Evolutionary conservation across 257 asterid species (phyloP).

Genomic region (Solanum etuberosum): DNA sequence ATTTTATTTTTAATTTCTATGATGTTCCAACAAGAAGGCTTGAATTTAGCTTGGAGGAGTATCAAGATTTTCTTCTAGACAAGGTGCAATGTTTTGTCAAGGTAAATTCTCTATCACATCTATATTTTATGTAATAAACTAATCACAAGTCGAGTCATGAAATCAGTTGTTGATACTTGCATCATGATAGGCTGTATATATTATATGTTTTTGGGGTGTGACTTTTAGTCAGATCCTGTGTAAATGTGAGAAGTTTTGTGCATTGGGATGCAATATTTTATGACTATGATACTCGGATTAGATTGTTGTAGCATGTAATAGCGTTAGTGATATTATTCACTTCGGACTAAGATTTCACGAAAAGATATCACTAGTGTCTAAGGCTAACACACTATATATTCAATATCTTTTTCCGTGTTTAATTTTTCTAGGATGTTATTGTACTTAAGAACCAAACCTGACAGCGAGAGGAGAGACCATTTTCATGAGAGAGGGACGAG

Average conservation of each 20-base stretch:
- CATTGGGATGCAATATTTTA: background rate
- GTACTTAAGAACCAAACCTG: too few relatives aligned
- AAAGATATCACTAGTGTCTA: background rate
- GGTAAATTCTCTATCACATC: background rate
- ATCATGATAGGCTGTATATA: fast-evolving
- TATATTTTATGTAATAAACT: background rate
- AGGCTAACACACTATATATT: background rate
- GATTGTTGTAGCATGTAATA: background rate
- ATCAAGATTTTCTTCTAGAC: background rate
- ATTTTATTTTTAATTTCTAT: background rate
- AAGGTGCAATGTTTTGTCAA: background rate
- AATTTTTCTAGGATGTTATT: background rate
- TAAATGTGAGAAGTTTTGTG: background rate
- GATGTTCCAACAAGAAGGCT: background rate
- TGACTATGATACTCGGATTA: background rate
- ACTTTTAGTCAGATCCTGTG: background rate
- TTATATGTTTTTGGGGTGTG: background rate
- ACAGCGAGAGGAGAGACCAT: too few relatives aligned
- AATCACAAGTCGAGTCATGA: background rate
- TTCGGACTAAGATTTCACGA: background rate
- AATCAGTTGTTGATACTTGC: background rate
- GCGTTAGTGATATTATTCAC: background rate
- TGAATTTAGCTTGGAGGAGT: background rate
- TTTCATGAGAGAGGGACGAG: too few relatives aligned
- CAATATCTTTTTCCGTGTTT: background rate